Conservation (phyloP, 352 stramenopile genomes). For the Lagenidium sp. region DNA sequence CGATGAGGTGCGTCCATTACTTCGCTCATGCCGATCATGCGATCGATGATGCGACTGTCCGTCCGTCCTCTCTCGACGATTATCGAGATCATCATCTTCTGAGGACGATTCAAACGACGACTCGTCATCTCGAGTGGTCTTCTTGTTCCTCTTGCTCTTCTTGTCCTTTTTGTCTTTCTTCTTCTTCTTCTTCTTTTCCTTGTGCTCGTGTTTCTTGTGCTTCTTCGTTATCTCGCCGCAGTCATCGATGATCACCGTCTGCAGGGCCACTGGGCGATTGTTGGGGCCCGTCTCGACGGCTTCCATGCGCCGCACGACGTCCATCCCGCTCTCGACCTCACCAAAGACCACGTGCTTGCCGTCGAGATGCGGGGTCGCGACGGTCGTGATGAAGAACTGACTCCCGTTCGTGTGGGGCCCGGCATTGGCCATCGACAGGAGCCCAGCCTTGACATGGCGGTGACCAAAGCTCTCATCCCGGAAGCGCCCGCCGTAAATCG, state of each 20-base stretch:
- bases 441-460: conserved; percentile 89
- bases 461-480: conserved; percentile 93
- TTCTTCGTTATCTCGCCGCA: conserved; percentile 80
- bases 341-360: conserved; percentile 99
- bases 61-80: not conserved
- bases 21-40: no score
- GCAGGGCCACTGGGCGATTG: conserved; percentile 73
- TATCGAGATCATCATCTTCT: conserved; percentile 7
- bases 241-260: conserved; percentile 91
- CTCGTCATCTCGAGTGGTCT: conserved; percentile 7
- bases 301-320: conserved; percentile 89
- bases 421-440: conserved; percentile 94
- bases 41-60: not conserved
- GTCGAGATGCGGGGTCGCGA: conserved; percentile 93
- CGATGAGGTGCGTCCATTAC: no score
- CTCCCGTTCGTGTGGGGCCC: conserved; percentile 67
- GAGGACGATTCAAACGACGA: conserved; percentile 10
- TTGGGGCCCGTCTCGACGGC: conserved; percentile 63
- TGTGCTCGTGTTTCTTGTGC: conserved; percentile 12
- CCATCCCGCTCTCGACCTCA: conserved; percentile 79
- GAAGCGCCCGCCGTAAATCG: conserved; percentile 81
- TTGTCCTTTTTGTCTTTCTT: conserved; percentile 25
- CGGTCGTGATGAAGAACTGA: conserved; percentile 83
- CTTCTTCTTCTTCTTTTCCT: conserved; percentile 20
- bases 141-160: conserved; percentile 21